These are phyloP conservation scores for Vigna angularis DNA, from an alignment of 306 rosid genomes.

Conservation along the genomic window DNA sequence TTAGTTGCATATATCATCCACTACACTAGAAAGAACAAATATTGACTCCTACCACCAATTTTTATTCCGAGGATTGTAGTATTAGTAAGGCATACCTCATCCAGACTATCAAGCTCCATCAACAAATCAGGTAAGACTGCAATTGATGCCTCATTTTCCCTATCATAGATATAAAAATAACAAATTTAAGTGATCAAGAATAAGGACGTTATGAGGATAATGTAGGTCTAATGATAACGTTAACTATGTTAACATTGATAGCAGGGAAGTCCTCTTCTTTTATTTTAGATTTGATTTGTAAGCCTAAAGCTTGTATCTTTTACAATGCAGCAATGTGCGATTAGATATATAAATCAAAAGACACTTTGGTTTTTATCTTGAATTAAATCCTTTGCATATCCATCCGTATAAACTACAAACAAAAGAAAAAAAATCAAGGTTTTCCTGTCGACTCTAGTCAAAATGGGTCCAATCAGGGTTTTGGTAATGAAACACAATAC, in stretches of 20 bases:
- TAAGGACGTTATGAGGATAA: conserved; percentile 20
- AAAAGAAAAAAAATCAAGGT: not conserved
- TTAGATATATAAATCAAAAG: not conserved
- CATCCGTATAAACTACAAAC: not conserved
- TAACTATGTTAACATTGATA: not conserved
- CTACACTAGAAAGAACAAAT: not conserved
- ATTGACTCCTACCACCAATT: conserved; percentile 24
- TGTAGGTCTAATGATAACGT: not conserved
- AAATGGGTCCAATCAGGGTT: not conserved
- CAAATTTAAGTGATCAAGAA: conserved; percentile 5
- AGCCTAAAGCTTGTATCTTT: conserved; percentile 1
- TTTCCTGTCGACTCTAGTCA: conserved; percentile 5
- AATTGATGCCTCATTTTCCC: conserved; percentile 92
- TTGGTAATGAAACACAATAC: not conserved
- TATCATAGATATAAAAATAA: conserved; percentile 39
- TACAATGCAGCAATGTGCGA: not conserved
- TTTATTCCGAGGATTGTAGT: not conserved
- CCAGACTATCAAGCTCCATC: conserved; percentile 80
- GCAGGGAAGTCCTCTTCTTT: not conserved
- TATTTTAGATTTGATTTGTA: conserved; percentile 20
- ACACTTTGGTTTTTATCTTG: not conserved
- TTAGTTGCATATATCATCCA: not conserved
- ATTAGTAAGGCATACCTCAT: conserved; percentile 61
- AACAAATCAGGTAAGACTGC: conserved; percentile 82
- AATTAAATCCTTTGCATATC: not conserved